Evolutionary conservation across 257 asterid species (phyloP).

Genomic region (Verbena officinalis): DNA sequence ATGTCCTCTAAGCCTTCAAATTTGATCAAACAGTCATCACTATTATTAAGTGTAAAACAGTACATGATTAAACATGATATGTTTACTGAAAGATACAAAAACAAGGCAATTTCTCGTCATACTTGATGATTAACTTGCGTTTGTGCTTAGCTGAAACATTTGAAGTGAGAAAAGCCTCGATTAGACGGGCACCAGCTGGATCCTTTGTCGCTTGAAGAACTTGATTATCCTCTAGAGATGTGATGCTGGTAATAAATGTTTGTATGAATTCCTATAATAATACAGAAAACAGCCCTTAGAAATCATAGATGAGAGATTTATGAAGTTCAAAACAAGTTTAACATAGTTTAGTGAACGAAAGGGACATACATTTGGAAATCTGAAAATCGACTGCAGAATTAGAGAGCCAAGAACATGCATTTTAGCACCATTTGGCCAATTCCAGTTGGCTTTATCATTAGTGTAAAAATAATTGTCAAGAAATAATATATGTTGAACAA

Average conservation of each 20-base stretch:
- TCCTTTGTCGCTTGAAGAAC: constrained; percentile 72
- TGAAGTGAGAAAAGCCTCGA: constrained; percentile 87
- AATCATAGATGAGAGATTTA: constrained; percentile 1
- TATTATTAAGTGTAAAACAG: constrained; percentile 9
- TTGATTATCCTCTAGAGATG: constrained; percentile 66
- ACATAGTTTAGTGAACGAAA: constrained; percentile 16
- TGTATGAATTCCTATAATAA: constrained; percentile 63
- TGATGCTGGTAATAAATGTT: constrained; percentile 65
- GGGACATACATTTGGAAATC: constrained; percentile 68
- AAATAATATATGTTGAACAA: constrained; percentile 71
- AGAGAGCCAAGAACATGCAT: constrained; percentile 90
- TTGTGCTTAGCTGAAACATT: constrained; percentile 73
- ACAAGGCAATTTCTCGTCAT: constrained; percentile 37
- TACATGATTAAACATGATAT: background rate
- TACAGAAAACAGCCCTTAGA: constrained; percentile 22
- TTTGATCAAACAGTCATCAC: constrained; percentile 23
- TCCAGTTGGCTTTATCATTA: constrained; percentile 72
- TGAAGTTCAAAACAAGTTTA: background rate
- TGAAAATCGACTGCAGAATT: constrained; percentile 83
- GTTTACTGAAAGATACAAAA: constrained; percentile 17
- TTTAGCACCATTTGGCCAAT: constrained; percentile 71
- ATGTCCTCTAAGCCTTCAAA: constrained; percentile 78
- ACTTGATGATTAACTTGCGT: constrained; percentile 74
- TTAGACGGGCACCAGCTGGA: constrained; percentile 83
- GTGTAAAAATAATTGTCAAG: constrained; percentile 64